phyloP scores from a whole-genome alignment of 2,329 filamentous ascomycete species.

The Xylariaceae sp. region DNA sequence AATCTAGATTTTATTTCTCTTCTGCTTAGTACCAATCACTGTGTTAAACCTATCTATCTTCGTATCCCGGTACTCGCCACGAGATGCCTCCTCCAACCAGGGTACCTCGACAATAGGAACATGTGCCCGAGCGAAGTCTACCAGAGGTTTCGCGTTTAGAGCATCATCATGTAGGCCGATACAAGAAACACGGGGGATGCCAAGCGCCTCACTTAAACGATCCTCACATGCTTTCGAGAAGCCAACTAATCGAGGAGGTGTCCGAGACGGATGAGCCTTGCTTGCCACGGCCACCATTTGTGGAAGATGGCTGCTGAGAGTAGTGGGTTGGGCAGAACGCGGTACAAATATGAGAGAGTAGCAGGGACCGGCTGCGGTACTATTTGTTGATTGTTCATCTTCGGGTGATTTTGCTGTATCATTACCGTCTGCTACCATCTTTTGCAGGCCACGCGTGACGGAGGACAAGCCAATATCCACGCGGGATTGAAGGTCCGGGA shows the following conservation, averaged over 20 bases:
- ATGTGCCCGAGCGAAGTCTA: conserved; percentile 51
- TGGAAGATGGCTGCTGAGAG: conserved; percentile 58
- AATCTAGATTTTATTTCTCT: too few species aligned
- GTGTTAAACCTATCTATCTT: conserved; percentile 46
- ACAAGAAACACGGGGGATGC: conserved; percentile 61
- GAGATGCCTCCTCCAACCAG: conserved; percentile 51
- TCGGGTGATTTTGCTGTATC: background rate
- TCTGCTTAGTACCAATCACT: conserved; percentile 36
- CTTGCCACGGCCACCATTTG: conserved; percentile 51
- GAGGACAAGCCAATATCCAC: conserved; percentile 63
- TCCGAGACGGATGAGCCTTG: conserved; percentile 33
- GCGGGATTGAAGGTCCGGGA: conserved; percentile 51
- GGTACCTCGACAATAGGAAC: conserved; percentile 49
- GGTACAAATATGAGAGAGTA: conserved; percentile 57
- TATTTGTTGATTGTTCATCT: conserved; percentile 1
- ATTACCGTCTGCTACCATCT: conserved; percentile 27
- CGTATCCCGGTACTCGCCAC: conserved; percentile 40
- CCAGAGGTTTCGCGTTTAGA: conserved; percentile 52
- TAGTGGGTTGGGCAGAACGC: conserved; percentile 52
- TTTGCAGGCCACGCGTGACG: conserved; percentile 58
- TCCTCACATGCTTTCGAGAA: conserved; percentile 59
- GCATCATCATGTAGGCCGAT: conserved; percentile 56
- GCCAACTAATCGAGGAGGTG: conserved; percentile 55
- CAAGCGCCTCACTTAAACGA: conserved; percentile 52
- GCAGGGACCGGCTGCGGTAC: conserved; percentile 3